Evolutionary conservation across 116 monocot genomes (phyloP).

Genomic region (Thalassia testudinum): DNA sequence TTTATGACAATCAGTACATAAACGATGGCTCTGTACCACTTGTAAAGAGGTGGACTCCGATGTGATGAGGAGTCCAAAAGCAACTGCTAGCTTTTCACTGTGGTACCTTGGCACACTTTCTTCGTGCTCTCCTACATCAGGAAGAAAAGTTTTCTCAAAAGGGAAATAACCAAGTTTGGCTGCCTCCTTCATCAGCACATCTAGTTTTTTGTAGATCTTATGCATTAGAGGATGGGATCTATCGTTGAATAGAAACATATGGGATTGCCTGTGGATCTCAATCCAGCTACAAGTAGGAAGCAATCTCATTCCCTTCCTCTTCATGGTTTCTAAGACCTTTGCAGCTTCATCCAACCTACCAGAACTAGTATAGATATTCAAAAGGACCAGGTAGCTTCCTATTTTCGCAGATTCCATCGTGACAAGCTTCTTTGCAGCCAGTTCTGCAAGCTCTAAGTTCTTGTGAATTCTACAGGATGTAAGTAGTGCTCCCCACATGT

Average conservation of each 20-base stretch:
- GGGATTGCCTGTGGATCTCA: constrained; percentile 43
- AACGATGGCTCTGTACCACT: constrained; percentile 53
- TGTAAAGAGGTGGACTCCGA: constrained; percentile 35
- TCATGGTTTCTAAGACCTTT: constrained; percentile 36
- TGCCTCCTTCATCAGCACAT: constrained; percentile 42
- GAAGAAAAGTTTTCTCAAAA: constrained; percentile 34
- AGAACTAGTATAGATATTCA: constrained; percentile 52
- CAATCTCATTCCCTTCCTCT: constrained; percentile 41
- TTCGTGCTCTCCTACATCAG: constrained; percentile 58
- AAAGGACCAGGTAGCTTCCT: constrained; percentile 66
- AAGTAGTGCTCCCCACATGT: constrained; percentile 80
- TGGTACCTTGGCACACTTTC: constrained; percentile 28
- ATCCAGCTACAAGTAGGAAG: constrained; percentile 76
- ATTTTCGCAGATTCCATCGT: constrained; percentile 68
- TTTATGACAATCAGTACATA: constrained; percentile 65
- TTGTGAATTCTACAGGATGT: constrained; percentile 77
- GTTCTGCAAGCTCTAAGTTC: constrained; percentile 64
- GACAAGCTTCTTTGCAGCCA: constrained; percentile 67
- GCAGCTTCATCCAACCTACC: constrained; percentile 45
- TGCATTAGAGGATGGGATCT: constrained; percentile 40
- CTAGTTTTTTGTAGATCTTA: constrained; percentile 47
- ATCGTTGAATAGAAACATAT: constrained; percentile 48
- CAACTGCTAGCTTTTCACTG: constrained; percentile 71
- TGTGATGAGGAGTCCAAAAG: constrained; percentile 73
- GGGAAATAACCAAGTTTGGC: constrained; percentile 37